Evolutionary conservation across 352 stramenopile genomes (phyloP), one percentile per base, ranked within the genome.

Genomic region (Globisporangium mamillatum): DNA sequence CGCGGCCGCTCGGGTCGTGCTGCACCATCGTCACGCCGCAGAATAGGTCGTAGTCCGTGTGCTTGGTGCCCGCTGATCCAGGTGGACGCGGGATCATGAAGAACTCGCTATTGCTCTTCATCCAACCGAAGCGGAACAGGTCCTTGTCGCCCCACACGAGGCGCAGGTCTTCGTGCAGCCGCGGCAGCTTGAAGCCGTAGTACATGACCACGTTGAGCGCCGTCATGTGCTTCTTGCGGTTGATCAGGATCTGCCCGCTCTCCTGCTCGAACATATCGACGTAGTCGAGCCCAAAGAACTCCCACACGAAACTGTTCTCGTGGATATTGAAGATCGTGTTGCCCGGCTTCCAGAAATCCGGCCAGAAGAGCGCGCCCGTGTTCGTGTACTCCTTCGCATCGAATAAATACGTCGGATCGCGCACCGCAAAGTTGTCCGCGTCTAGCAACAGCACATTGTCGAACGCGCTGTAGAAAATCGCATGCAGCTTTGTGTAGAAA

Each of bases 21-120:
- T 92, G 85, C 41, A 91, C 79, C 80, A 93, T 91, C 1, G 84
- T 89, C 1, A 87, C 63, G 4, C 87, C 87, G 56, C 87, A 95
- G 38, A 95, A 95, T 1, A 72, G 27, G 50, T 70, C 56, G 29
- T 74, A 59, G 36, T 69, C 69, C 16, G 52, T 16, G 60, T 66
- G 56, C 41, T 73, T 74, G 22, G 55, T 74, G 32, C 68, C 68
- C 20, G 68, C 68, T 1, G 65, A 50, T 4, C 68, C 68, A 4
- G 68, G 65, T 27, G 68, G 68, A 3, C 67, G 50, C 5, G 50
- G 60, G 52, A 74, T 74, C 34, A 74, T 63, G 56, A 70, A 68
- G 41, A 74, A 74, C 18, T 48, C 34, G 32, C 67, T 72, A 22
- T 74, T 59, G 41, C 24, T 69, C 41, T 74, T 74, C 65, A 74